Evolutionary conservation across 2,329 filamentous ascomycete species (phyloP), one percentile per base, ranked within the genome.

Genomic region (Scedosporium aurantiacum): DNA sequence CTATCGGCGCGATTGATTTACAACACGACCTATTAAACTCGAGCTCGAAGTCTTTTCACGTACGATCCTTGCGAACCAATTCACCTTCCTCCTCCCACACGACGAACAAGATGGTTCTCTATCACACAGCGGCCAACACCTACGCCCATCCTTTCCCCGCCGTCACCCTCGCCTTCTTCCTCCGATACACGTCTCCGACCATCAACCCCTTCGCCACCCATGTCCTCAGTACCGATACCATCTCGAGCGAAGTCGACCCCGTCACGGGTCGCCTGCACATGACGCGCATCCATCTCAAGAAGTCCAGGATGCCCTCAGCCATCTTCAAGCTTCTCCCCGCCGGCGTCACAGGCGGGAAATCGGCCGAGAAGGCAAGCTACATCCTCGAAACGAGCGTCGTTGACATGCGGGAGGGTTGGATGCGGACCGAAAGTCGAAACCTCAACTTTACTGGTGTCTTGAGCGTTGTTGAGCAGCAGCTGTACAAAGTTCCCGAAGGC

Each of bases 151-250:
- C 88, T 57, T 93, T 93, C 77, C 86, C 89, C 64, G 89, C 89
- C 72, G 90, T 94, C 64, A 91, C 89, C 57, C 86, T 94, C 73
- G 90, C 90, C 76, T 94, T 91, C 81, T 94, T 93, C 76, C 86
- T 94, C 58, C 89, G 90, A 66, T 94, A 94, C 75, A 91, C 89
- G 63, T 84, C 81, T 4, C 81, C 82, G 32, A 78, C 83, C 66
- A 76, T 83, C 66, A 94, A 93, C 70, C 90, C 90, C 5, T 92
- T 93, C 76, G 87, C 86, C 66, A 85, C 83, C 65, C 90, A 94
- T 76, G 90, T 94, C 60, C 78, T 91, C 67, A 90, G 88, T 70
- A 91, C 89, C 73, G 90, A 94, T 73, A 91, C 89, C 68, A 90
- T 94, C 72, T 83, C 84, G 57, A 87, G 85, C 65, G 78, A 82